phyloP scores from a whole-genome alignment of 1,284 basidiomycete genomes.

The Anthracocystis walkeri region DNA sequence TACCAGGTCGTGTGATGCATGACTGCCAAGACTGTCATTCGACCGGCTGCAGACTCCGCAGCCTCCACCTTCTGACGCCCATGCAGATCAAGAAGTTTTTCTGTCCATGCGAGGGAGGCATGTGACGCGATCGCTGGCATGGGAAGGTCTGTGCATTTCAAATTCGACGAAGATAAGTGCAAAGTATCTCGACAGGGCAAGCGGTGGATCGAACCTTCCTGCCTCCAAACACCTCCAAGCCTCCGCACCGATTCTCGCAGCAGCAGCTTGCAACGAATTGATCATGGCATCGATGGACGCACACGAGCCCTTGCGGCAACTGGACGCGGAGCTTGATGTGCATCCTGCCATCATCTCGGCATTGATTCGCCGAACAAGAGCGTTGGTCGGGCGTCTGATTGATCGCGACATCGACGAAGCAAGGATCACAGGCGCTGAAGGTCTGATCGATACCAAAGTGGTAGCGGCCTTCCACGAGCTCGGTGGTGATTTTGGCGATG shows the following conservation, averaged over 20 bases:
- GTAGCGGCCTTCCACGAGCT: constrained; percentile 53
- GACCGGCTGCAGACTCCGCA: no score
- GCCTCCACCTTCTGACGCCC: constrained; percentile 2
- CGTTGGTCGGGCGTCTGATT: constrained; percentile 51
- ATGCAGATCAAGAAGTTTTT: not conserved
- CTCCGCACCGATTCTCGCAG: not conserved
- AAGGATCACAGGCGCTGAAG: constrained; percentile 50
- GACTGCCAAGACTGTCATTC: not conserved
- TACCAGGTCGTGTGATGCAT: constrained; percentile 5
- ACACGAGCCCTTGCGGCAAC: constrained; percentile 34
- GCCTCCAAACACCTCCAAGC: not conserved
- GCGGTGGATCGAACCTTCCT: not conserved
- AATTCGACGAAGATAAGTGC: not conserved
- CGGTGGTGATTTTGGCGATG: constrained; percentile 59
- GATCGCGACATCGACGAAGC: constrained; percentile 56
- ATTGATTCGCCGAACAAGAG: constrained; percentile 50
- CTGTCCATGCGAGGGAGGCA: not conserved
- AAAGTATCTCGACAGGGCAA: no score
- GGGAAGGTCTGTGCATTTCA: not conserved
- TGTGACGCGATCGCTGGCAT: not conserved
- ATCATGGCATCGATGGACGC: constrained; percentile 23
- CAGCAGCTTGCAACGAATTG: not conserved
- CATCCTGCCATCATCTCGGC: constrained; percentile 53
- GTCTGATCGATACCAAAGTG: constrained; percentile 44
- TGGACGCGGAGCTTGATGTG: constrained; percentile 42